These are phyloP conservation scores for Ascochyta koolunga DNA, from an alignment of 2,329 filamentous ascomycete species.

Conservation along the genomic window DNA sequence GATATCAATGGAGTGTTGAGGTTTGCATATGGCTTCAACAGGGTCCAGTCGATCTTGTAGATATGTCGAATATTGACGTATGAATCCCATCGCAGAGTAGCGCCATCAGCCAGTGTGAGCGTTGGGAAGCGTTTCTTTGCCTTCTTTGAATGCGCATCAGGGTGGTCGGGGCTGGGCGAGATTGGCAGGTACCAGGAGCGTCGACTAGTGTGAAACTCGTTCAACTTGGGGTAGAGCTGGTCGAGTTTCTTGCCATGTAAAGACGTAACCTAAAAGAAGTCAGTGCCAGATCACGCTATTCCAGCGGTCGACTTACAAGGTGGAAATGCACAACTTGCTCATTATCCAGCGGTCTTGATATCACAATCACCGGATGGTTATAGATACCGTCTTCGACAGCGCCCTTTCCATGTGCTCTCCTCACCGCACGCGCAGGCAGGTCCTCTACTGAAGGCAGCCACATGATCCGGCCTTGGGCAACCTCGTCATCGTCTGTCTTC, in stretches of 20 bases:
- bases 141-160: slow-evolving; percentile 41
- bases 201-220: slow-evolving; percentile 41
- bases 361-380: slow-evolving; percentile 41
- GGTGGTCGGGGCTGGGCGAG: slow-evolving; percentile 38
- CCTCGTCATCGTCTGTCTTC: slow-evolving; percentile 21
- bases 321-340: slow-evolving; percentile 41
- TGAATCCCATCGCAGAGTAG: slow-evolving; percentile 37
- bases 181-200: slow-evolving; percentile 45
- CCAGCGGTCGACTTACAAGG: slow-evolving; percentile 30
- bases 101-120: slow-evolving; percentile 29
- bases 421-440: slow-evolving; percentile 33
- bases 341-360: slow-evolving; percentile 39
- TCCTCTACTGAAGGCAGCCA: slow-evolving; percentile 42
- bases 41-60: slow-evolving; percentile 41
- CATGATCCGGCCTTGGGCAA: slow-evolving; percentile 37
- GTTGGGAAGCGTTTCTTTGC: slow-evolving; percentile 40
- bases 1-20: slow-evolving; percentile 25
- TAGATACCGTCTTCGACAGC: slow-evolving; percentile 42
- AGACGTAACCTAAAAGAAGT: slow-evolving; percentile 40
- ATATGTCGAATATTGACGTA: slow-evolving; percentile 45
- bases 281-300: slow-evolving; percentile 3
- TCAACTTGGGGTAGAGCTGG: slow-evolving; percentile 40
- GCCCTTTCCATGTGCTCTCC: slow-evolving; percentile 39
- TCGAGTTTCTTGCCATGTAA: slow-evolving; percentile 42
- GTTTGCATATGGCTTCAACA: slow-evolving; percentile 36